Evolutionary conservation across 495 filamentous ascomycete species (phyloP).

Genomic region (Penicillium mononematosum): DNA sequence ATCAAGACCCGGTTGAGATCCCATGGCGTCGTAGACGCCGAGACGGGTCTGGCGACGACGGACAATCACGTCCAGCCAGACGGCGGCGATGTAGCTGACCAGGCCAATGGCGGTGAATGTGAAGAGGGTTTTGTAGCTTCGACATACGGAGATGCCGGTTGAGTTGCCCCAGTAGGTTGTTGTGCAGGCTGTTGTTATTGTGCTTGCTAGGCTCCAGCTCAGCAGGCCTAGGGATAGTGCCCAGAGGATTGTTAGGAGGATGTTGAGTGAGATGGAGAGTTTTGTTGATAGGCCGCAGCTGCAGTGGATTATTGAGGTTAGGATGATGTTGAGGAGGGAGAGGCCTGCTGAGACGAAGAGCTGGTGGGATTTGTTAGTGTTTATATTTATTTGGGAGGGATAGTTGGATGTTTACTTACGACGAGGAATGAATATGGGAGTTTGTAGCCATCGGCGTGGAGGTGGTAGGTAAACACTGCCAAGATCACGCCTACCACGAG

Average conservation of each 20-base stretch:
- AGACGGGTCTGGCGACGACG: constrained; percentile 41
- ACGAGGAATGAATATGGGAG: constrained; percentile 66
- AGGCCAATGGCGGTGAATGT: constrained; percentile 56
- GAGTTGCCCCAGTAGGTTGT: constrained; percentile 54
- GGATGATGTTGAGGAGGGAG: constrained; percentile 51
- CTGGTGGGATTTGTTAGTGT: constrained; percentile 31
- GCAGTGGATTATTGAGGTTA: constrained; percentile 57
- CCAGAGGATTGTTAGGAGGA: constrained; percentile 56
- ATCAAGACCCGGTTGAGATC: constrained; percentile 21
- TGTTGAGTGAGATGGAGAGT: constrained; percentile 54
- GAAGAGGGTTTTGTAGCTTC: constrained; percentile 66
- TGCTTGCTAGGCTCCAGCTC: constrained; percentile 55
- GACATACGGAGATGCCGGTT: constrained; percentile 59
- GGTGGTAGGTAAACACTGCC: constrained; percentile 60
- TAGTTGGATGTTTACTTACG: constrained; percentile 38
- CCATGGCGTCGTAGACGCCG: constrained; percentile 50
- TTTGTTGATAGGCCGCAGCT: constrained; percentile 55
- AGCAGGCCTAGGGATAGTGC: constrained; percentile 54
- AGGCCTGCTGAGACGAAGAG: constrained; percentile 55
- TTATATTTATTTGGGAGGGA: not conserved
- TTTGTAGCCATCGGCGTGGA: constrained; percentile 51
- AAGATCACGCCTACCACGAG: constrained; percentile 59
- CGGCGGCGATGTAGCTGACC: constrained; percentile 44
- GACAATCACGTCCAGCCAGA: constrained; percentile 53
- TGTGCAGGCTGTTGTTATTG: constrained; percentile 57